These are phyloP conservation scores for Fomitiporia mediterranea DNA, from an alignment of 1,284 basidiomycete species.

Conservation along the genomic window DNA sequence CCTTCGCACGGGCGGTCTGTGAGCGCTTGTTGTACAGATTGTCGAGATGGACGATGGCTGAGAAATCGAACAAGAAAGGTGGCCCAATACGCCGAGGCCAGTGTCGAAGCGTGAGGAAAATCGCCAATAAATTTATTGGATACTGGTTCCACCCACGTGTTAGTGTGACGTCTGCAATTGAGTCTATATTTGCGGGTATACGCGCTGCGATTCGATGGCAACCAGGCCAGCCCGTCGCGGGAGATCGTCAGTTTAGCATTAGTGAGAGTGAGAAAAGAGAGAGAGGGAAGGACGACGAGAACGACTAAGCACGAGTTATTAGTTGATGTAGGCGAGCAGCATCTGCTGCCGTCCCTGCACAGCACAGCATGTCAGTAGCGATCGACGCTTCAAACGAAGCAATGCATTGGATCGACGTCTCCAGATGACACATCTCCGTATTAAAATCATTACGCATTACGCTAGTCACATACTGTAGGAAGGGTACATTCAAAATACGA, in stretches of 20 bases:
- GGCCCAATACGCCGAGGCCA: no score
- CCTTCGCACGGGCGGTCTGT: background rate
- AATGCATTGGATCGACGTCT: no score
- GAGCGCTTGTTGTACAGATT: background rate
- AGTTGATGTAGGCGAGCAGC: background rate
- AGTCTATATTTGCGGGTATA: no score
- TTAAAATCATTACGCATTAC: no score
- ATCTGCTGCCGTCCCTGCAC: no score
- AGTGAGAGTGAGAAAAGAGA: background rate
- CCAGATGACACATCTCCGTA: no score
- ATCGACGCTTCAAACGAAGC: no score
- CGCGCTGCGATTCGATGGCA: background rate
- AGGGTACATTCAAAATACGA: no score
- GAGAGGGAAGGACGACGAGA: background rate
- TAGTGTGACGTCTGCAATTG: background rate
- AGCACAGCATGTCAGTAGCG: no score
- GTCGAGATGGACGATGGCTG: background rate
- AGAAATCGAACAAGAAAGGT: background rate
- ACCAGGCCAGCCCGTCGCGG: no score
- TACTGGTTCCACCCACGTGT: constrained; percentile 2
- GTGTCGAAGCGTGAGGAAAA: background rate
- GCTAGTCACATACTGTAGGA: no score
- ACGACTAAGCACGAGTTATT: no score
- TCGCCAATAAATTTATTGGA: background rate
- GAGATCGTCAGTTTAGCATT: background rate